A percentile compares a stretch with the other conserved stretches of the same genome.
Conservation (phyloP, 2,329 filamentous ascomycete species). For the Rhexocercosporidium sp. region DNA sequence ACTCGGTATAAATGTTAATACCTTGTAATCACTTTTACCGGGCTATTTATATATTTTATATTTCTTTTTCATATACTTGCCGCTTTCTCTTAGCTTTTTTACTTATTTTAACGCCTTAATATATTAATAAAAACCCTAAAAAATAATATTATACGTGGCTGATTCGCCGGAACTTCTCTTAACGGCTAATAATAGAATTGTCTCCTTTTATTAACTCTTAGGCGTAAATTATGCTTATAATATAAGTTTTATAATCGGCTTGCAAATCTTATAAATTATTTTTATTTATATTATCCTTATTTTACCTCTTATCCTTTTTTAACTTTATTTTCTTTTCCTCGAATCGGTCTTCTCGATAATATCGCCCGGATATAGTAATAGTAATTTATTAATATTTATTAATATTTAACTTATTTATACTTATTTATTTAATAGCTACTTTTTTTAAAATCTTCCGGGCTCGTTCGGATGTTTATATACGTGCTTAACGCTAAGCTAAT, state of each 20-base stretch:
- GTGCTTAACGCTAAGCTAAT: neutral
- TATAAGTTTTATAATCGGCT: no score
- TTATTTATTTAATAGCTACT: neutral
- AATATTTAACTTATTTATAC: slow-evolving; percentile 11
- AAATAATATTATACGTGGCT: slow-evolving; percentile 19
- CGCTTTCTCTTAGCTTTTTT: slow-evolving; percentile 17
- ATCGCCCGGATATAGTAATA: neutral
- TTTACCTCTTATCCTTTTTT: no score
- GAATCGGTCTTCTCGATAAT: no score
- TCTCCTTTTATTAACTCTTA: no score
- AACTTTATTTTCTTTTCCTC: no score
- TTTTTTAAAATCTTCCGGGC: neutral
- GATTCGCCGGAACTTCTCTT: no score
- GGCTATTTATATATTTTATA: slow-evolving; percentile 7
- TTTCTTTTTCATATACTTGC: slow-evolving; percentile 20
- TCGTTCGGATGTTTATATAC: neutral
- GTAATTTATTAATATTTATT: slow-evolving; percentile 19
- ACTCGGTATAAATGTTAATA: slow-evolving; percentile 12
- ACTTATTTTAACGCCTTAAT: slow-evolving; percentile 17
- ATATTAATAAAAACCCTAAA: slow-evolving; percentile 17
- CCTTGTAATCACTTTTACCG: slow-evolving; percentile 21
- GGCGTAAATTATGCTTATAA: no score
- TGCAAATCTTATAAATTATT: no score
- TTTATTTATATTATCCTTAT: no score
- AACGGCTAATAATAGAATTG: no score